Evolutionary conservation across 371 early-diverging fungal species (phyloP), one percentile per base, ranked within the genome.

Genomic region (Fennellomyces sp.): DNA sequence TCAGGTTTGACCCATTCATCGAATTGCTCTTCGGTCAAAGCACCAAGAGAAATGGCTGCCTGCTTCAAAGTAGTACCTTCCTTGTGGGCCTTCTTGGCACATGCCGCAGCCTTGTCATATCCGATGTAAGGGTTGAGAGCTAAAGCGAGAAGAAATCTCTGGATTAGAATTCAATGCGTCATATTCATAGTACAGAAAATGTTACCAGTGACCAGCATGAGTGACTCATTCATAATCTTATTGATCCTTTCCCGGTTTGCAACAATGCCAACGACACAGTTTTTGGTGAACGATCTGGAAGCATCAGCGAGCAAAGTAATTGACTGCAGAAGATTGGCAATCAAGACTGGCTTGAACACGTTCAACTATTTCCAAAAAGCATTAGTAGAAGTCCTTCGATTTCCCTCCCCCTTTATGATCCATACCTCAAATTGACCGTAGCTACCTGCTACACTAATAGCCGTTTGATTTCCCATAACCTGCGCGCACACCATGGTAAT

Each of bases 401-500:
- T n/a, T n/a, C n/a, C n/a, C n/a, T n/a, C n/a, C n/a, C n/a, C n/a
- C n/a, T n/a, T n/a, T n/a, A n/a, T n/a, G n/a, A n/a, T n/a, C n/a
- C n/a, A n/a, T 69, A 78, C 75, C 50, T 95, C 94, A 75, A 95
- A 93, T 71, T 95, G 95, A 30, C 95, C 95, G 57, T 93, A 88
- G 47, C 89, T 79, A 13, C 95, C 95, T 57, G 89, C 92, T 52
- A 94, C 65, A 30, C 93, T 81, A 31, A 94, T 81, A 13, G 95
- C 84, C 11, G 88, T 85, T 70, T 93, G 80, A 85, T 95, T 95
- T 42, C 60, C 61, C 23, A 94, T 88, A 21, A 93, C 92, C 63
- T 95, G 95, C 23, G 94, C 85, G 68, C 94, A 94, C 30, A 94
- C 91, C 95, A 95, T 95, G 31, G 95, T 95, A 88, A 94, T 84